Percentiles rank a stretch among this genome's conserved stretches.
Evolutionary conservation across 2,329 filamentous ascomycete species (phyloP).

Genomic region (Ceratocystis cacaofunesta): DNA sequence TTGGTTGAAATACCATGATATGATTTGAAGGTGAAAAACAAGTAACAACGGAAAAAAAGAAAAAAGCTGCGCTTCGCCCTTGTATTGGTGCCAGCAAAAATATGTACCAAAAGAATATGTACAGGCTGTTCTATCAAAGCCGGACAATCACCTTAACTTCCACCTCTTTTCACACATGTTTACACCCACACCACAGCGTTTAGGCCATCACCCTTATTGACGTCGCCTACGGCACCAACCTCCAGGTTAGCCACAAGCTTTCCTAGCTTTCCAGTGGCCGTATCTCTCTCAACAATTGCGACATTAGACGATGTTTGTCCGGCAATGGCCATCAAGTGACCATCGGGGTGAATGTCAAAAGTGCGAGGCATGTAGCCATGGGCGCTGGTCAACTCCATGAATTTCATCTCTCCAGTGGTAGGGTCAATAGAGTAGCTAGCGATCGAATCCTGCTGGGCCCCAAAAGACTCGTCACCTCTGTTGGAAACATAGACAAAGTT

Average conservation of each 20-base stretch:
- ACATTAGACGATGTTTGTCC: constrained; percentile 46
- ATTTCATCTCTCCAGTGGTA: constrained; percentile 34
- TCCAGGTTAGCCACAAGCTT: constrained; percentile 28
- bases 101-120: background rate
- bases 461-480: constrained; percentile 44
- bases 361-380: constrained; percentile 47
- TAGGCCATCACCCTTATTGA: constrained; percentile 33
- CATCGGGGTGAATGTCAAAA: constrained; percentile 44
- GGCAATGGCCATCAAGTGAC: constrained; percentile 46
- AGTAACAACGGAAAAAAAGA: background rate
- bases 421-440: constrained; percentile 35
- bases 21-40: background rate
- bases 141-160: background rate
- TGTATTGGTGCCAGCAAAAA: background rate
- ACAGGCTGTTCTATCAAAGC: background rate
- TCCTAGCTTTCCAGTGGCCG: constrained; percentile 39
- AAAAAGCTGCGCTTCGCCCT: background rate
- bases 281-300: constrained; percentile 41
- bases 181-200: constrained; percentile 32
- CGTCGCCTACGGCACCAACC: constrained; percentile 28
- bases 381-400: constrained; percentile 39
- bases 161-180: background rate
- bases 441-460: constrained; percentile 39
- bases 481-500: constrained; percentile 47
- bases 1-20: background rate